These are phyloP conservation scores for Cadophora luteo-olivacea DNA, from an alignment of 2,329 filamentous ascomycete species.

Conservation along the genomic window DNA sequence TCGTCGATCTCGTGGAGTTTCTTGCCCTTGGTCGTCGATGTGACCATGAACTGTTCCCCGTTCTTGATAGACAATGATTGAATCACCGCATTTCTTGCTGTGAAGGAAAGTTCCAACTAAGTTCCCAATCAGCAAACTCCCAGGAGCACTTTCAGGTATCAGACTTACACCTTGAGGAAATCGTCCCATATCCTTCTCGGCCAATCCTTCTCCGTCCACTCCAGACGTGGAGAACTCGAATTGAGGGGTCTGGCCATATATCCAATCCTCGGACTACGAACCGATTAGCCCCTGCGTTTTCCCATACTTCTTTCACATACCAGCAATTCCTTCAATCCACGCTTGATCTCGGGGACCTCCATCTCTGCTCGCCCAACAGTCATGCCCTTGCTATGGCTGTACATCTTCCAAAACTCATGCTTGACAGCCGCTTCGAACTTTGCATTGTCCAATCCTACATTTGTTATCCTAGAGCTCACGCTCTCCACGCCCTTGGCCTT, in stretches of 20 bases:
- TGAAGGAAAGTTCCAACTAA: conserved; percentile 21
- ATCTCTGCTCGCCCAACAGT: conserved; percentile 47
- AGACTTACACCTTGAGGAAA: conserved; percentile 14
- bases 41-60: neutral
- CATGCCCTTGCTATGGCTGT: conserved; percentile 53
- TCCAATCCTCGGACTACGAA: conserved; percentile 70
- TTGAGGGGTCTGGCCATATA: conserved; percentile 83
- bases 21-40: conserved; percentile 1
- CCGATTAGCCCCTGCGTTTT: conserved; percentile 37
- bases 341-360: conserved; percentile 55
- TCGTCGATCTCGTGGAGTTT: conserved; percentile 27
- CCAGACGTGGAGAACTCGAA: conserved; percentile 53
- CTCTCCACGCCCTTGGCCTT: conserved; percentile 88
- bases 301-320: conserved; percentile 48
- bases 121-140: neutral
- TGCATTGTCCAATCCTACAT: conserved; percentile 68
- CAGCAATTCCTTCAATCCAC: conserved; percentile 67
- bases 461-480: conserved; percentile 83
- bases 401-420: conserved; percentile 71
- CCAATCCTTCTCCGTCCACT: neutral
- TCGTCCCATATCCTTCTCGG: neutral
- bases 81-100: conserved; percentile 21
- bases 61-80: conserved; percentile 12
- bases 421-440: conserved; percentile 61
- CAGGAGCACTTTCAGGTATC: no score